Base-by-base conservation (phyloP, 805 yeast genomes). In the Nakazawaea anatomiae region DNA sequence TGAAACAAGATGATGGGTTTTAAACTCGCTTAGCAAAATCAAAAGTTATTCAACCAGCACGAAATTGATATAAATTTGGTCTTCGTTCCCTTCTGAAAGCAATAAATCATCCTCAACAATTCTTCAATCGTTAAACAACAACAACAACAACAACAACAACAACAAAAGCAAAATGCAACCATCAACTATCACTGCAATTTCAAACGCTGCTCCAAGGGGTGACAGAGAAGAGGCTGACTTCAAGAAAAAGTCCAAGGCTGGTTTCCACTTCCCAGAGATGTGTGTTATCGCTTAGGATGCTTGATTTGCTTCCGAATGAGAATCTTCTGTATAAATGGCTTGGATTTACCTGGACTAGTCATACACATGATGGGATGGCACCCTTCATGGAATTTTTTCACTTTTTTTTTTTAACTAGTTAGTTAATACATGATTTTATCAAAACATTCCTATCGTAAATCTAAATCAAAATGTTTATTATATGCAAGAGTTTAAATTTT, bases 121-220 rank as follows among this genome's bases (percentile, higher is more conserved):
- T 11, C 35, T 18, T 18, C 25, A 18, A 18, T 18, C 25, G 25
- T 18, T 18, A 18, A 18, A 18, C 25, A 18, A 18, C 25, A 18
- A 18, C 25, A 18, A 18, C 25, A 18, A 18, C 25, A 18, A 18
- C 25, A 18, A 18, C 25, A 18, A 18, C 25, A 18, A 18, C 25
- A 18, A 18, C 25, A 18, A 18, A 18, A 18, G 25, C 3, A 18
- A 18, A 18, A 47, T 47, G 50, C 50, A 47, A 47, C 50, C 50
- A 47, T 18, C 50, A 30, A 28, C 43, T 28, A n/a, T 47, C 35
- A 36, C 40, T 27, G 18, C 40, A 38, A 47, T 42, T 42, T 42
- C 50, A n/a, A 36, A 14, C 25, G 50, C 50, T 47, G 46, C 46
- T 42, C 50, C 50, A 47, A 47, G 34, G 42, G 50, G 41, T 9